Base-by-base conservation (phyloP, 495 filamentous ascomycete species). In the Tuber brumale region DNA sequence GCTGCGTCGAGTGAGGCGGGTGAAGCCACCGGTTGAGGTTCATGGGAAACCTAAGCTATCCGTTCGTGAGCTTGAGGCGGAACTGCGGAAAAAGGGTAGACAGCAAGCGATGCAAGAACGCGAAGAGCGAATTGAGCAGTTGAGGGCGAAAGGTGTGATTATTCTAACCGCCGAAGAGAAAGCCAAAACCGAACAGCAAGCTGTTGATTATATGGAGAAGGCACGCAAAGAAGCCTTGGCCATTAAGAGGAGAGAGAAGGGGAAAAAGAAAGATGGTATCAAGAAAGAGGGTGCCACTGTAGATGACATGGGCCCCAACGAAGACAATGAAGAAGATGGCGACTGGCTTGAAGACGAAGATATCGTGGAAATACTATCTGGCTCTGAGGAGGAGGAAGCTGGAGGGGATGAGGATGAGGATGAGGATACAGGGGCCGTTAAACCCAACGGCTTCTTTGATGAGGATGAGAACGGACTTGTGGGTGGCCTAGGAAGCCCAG, bases 81-180 rank as follows among this genome's bases (percentile, higher is more conserved):
- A 84, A 31, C 83, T 98, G 23, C 84, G 90, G 8, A 88, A 88
- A 76, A 88, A 90, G 74, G 93, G 94, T 0, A 88, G 93, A 46
- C 86, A 90, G 77, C 95, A 99, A 84, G 96, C 94, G 61, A 88
- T 88, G 37, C 84, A 88, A 45, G 94, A 94, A 82, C 88, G 93
- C n/a, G 89, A 90, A 69, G 91, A 93, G 79, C 91, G 90, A 75
- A 88, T 98, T 23, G 89, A 92, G 76, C 89, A 91, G 76, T 86
- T 98, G 39, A 87, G 88, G 74, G 90, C 90, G 31, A 92, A 91
- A 82, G 95, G 95, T 44, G 87, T 98, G 23, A 85, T 92, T 66
- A 86, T 97, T n/a, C 91, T 92, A 79, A 97, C 93, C 1, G 89
- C 90, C 7, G 95, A 97, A 83, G 94, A 99, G 79, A 87, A 92